These are phyloP conservation scores for Arthonia radiata DNA, from an alignment of 495 filamentous ascomycete genomes.

Conservation along the genomic window DNA sequence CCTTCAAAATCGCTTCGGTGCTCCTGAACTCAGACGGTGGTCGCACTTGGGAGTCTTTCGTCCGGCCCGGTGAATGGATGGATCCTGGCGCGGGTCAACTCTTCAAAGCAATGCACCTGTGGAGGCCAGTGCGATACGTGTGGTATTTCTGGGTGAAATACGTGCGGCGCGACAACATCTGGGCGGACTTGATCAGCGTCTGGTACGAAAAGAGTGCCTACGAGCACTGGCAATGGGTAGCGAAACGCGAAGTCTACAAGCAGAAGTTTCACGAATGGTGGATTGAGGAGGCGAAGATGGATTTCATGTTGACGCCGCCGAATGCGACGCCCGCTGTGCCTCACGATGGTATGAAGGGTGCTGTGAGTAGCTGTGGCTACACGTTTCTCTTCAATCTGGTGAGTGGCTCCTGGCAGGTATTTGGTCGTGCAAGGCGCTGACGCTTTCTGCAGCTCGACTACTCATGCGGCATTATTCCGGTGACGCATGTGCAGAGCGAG, in stretches of 20 bases:
- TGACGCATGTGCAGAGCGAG: conserved; percentile 54
- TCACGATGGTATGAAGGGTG: conserved; percentile 64
- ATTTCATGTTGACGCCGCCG: conserved; percentile 61
- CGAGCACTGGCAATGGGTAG: conserved; percentile 63
- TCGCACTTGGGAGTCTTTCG: conserved; percentile 52
- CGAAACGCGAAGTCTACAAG: conserved; percentile 51
- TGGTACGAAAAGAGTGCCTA: conserved; percentile 45
- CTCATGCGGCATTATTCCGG: conserved; percentile 57
- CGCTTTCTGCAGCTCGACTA: conserved; percentile 42
- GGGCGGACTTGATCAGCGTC: conserved; percentile 48
- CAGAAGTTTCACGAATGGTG: conserved; percentile 65
- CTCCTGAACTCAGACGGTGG: conserved; percentile 77
- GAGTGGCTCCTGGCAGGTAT: conserved; percentile 6
- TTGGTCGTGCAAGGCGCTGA: neutral
- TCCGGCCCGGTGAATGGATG: conserved; percentile 51
- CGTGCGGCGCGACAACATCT: conserved; percentile 44
- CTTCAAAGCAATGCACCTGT: conserved; percentile 42
- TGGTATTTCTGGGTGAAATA: conserved; percentile 79
- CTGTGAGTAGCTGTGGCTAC: conserved; percentile 75
- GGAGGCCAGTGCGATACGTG: conserved; percentile 53
- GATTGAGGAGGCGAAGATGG: conserved; percentile 32
- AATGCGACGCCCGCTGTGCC: conserved; percentile 83
- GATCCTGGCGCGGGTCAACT: conserved; percentile 62
- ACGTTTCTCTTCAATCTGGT: conserved; percentile 87
- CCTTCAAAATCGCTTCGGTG: conserved; percentile 54